Evolutionary conservation across 2,329 filamentous ascomycete species (phyloP), one percentile per base, ranked within the genome.

Genomic region (Dichotomopilus funicola): DNA sequence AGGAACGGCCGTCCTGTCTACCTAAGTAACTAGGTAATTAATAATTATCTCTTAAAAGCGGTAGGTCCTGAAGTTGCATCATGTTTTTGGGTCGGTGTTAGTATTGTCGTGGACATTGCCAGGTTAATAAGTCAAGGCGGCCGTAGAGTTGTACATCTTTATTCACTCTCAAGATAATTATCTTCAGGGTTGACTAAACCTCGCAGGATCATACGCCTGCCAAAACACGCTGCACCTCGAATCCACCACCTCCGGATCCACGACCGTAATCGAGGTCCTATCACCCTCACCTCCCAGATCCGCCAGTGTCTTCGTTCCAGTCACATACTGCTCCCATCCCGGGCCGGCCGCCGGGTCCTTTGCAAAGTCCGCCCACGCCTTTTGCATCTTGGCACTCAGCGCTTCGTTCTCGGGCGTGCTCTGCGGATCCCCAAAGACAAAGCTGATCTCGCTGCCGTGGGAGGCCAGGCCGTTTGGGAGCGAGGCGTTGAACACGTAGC

Each of bases 401-500:
- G 11, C 36, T 9, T 42, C 11, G 37, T 50, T 50, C 11, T 5
- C 48, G 9, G 37, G n/a, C 0, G 19, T 34, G 19, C 4, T 34
- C 31, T 50, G 48, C 10, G 19, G 10, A 5, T 7, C 6, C 27
- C 47, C 48, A 12, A 50, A 50, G 27, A 50, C 48, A 7, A 50
- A 50, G 10, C 48, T 10, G 11, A 50, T 36, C 36, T 50, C 48
- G 27, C 48, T 50, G 10, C 48, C 48, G 37, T 50, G 48, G 6
- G 36, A 41, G 8, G 48, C 48, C 3, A 41, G 37, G 4, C 48
- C 48, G 12, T n/a, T 34, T 1, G 48, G 37, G 11, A 50, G 37
- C 1, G 48, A 50, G 11, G 48, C 48, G 37, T 50, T 50, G 48
- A 50, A 50, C 27, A 50, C n/a, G 27, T 50, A 50, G 5, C 48